Conservation (phyloP, 768 basidiomycete genomes). For the Panaeolus cyanescens region DNA sequence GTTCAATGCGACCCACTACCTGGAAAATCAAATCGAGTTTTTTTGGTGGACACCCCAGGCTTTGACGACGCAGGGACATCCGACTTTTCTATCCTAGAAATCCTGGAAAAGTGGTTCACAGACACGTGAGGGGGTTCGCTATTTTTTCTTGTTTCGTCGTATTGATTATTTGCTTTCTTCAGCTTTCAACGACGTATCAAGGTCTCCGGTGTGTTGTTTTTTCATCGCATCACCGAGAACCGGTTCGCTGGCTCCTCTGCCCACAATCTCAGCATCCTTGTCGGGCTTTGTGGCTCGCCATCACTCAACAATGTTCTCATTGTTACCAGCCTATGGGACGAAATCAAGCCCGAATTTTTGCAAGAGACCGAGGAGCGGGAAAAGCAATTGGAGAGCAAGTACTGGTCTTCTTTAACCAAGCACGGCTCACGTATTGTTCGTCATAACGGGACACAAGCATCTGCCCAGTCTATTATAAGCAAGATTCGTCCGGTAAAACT, state of each 20-base stretch:
- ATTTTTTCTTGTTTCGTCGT: neutral
- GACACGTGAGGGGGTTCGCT: constrained; percentile 13
- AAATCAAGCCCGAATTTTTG: constrained; percentile 4
- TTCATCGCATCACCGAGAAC: constrained; percentile 35
- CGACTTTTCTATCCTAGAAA: constrained; percentile 21
- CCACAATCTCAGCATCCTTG: constrained; percentile 50
- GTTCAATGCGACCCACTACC: constrained; percentile 16
- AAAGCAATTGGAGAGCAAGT: constrained; percentile 4
- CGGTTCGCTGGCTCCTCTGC: constrained; percentile 41
- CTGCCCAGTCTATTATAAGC: constrained; percentile 19
- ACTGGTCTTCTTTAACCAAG: constrained; percentile 17
- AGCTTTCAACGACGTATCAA: constrained; percentile 26
- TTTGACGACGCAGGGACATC: constrained; percentile 22
- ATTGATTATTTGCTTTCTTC: neutral
- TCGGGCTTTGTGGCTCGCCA: constrained; percentile 46
- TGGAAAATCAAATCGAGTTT: constrained; percentile 7
- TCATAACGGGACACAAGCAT: constrained; percentile 12
- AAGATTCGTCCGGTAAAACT: constrained; percentile 6
- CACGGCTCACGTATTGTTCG: constrained; percentile 1
- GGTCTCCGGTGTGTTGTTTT: constrained; percentile 29
- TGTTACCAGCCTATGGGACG: constrained; percentile 50
- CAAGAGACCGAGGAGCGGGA: constrained; percentile 4
- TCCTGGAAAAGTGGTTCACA: constrained; percentile 21
- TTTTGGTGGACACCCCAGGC: constrained; percentile 25
- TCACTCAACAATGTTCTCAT: constrained; percentile 46